phyloP scores from a whole-genome alignment of 768 basidiomycete genomes.

The Boletus insuetus region DNA sequence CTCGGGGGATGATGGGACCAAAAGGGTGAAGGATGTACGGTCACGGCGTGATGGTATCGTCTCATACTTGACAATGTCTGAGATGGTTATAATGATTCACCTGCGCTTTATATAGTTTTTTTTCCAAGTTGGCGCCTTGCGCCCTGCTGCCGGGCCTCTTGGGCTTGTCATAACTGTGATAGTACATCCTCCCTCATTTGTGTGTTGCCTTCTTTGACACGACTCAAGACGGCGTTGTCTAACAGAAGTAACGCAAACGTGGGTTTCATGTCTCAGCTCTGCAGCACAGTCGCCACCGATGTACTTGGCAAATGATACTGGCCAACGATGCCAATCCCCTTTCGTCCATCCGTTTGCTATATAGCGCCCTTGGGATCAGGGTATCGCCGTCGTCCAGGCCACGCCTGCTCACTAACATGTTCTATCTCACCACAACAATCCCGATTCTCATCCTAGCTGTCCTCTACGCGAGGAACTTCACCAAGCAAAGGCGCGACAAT shows the following conservation, averaged over 20 bases:
- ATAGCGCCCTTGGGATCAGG: background rate
- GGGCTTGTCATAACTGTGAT: background rate
- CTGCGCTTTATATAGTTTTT: slow-evolving; percentile 22
- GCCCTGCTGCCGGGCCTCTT: background rate
- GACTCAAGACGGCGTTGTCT: background rate
- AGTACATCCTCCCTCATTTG: too few relatives aligned
- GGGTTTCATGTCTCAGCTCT: slow-evolving; percentile 8
- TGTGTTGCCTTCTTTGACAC: background rate
- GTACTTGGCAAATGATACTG: slow-evolving; percentile 10
- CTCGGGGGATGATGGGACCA: slow-evolving; percentile 23
- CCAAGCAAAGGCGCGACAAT: slow-evolving; percentile 11
- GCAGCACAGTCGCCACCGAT: background rate
- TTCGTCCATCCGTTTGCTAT: background rate
- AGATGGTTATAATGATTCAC: slow-evolving; percentile 2
- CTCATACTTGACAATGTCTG: slow-evolving; percentile 11
- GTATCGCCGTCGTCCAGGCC: background rate
- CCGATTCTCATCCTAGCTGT: background rate
- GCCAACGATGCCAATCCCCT: background rate
- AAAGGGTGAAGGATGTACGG: slow-evolving; percentile 20
- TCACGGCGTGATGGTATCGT: slow-evolving; percentile 12
- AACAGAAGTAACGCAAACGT: background rate
- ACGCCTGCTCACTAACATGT: background rate
- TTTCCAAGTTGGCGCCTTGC: slow-evolving; percentile 1
- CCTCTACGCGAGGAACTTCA: background rate
- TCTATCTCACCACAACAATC: slow-evolving; percentile 3